These are phyloP conservation scores for Entelexis paramagnoliae DNA, from an alignment of 1,139 yeast genomes.

Conservation along the genomic window DNA sequence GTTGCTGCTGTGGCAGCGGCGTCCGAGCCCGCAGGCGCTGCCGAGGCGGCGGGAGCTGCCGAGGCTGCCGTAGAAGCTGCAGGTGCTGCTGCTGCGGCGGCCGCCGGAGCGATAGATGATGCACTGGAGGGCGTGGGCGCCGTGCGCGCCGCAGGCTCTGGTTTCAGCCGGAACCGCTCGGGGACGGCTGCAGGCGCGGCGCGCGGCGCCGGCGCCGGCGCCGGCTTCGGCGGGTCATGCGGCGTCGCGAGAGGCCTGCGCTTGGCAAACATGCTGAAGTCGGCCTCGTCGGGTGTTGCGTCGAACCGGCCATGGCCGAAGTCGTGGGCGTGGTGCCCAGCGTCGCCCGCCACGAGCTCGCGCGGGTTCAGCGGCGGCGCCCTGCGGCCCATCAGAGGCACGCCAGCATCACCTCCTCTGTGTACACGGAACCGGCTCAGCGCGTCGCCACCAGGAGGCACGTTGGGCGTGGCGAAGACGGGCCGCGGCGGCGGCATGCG, in stretches of 20 bases:
- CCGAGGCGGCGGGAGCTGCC: neutral
- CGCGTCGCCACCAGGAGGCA: constrained; percentile 13
- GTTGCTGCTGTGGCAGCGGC: neutral
- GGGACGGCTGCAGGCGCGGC: neutral
- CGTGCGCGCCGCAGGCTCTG: neutral
- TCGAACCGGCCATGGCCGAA: neutral
- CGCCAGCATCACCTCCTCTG: constrained; percentile 7
- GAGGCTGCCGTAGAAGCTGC: neutral
- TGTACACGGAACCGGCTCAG: constrained; percentile 20
- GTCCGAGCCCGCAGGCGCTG: neutral
- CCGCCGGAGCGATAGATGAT: neutral
- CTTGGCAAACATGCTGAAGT: constrained; percentile 2
- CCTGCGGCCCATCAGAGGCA: constrained; percentile 8
- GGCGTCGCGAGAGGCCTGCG: constrained; percentile 8
- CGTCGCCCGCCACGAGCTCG: constrained; percentile 2
- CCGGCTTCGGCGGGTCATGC: constrained; percentile 4
- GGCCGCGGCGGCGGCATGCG: constrained; percentile 4
- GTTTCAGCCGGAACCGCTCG: neutral
- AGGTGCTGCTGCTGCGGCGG: neutral
- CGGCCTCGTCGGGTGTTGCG: neutral
- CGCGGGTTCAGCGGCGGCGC: constrained; percentile 19
- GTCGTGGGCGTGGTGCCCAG: neutral
- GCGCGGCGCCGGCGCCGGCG: neutral
- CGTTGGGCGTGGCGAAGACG: neutral
- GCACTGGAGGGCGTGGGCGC: neutral